Evolutionary conservation across 768 basidiomycete genomes (phyloP), one percentile per base, ranked within the genome.

Genomic region (Pulveroboletus sp.): DNA sequence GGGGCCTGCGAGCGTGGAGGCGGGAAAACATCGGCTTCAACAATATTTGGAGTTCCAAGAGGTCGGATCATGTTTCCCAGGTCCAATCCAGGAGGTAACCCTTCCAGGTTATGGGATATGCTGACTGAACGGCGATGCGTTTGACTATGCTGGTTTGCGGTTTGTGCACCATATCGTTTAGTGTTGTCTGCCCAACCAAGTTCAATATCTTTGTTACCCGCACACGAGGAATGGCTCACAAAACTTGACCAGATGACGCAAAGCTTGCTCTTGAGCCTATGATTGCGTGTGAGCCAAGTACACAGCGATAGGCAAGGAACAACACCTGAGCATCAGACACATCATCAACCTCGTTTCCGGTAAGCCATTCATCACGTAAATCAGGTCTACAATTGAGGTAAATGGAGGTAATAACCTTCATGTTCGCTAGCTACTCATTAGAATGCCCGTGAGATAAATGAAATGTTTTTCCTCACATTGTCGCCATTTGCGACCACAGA

Each of bases 391-490:
- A 97, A 62, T 97, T 97, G 49, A 98, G 75, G 68, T 99, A 99
- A 56, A 99, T 97, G 16, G 94, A 85, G 9, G 97, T 99, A 58
- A 99, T 98, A 47, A 98, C 90, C 71, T 99, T 98, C 97, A 99
- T 99, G 67, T 98, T 99, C 19, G 92, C 95, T 98, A 13, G 14
- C 34, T 25, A 62, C 42, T 43, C 27, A 31, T 65, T 36, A 65
- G 54, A 41, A 43, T 27, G 3, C n/a, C 23, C 33, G 29, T 38
- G 31, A 27, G 4, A n/a, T 34, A 21, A 32, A 44, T 19, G 19
- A 17, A 47, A 35, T 44, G 47, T 44, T 40, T 41, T 42, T 37
- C 66, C 81, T 59, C 69, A 97, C 94, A 88, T 74, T 97, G 94
- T 43, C 95, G 78, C 97, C 97, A 99, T 71, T 95, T 97, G 35